Evolutionary conservation across 108 stramenopile genomes (phyloP).

Genomic region (Cyclotella cryptica): DNA sequence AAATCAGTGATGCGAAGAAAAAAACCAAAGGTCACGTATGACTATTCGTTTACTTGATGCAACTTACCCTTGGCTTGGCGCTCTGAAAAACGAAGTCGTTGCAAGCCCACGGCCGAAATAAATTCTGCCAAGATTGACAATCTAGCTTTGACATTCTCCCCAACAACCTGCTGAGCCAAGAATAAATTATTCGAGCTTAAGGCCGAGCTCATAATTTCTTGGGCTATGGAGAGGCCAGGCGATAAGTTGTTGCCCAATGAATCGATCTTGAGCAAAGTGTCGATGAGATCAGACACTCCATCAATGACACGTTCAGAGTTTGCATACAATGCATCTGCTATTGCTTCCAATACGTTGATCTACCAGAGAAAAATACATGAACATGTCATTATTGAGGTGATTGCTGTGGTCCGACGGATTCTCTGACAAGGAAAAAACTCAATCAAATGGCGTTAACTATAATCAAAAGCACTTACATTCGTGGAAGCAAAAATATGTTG

Average conservation of each 20-base stretch:
- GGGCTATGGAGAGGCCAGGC: slow-evolving; percentile 42
- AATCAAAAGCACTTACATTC: slow-evolving; percentile 13
- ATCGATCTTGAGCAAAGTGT: slow-evolving; percentile 50
- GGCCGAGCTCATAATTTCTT: slow-evolving; percentile 26
- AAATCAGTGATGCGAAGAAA: too few species aligned
- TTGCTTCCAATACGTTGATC: slow-evolving; percentile 69
- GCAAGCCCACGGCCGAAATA: slow-evolving; percentile 69
- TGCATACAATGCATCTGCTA: slow-evolving; percentile 79
- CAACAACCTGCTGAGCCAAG: slow-evolving; percentile 33
- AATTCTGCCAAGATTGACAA: slow-evolving; percentile 63
- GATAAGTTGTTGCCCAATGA: slow-evolving; percentile 26
- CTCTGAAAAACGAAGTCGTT: slow-evolving; percentile 76
- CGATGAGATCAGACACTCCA: slow-evolving; percentile 77
- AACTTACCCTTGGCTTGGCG: slow-evolving; percentile 58
- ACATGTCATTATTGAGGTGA: not conserved
- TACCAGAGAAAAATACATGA: slow-evolving; percentile 18
- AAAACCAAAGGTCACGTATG: too few species aligned
- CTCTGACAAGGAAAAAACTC: too few species aligned
- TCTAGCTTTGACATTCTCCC: slow-evolving; percentile 65
- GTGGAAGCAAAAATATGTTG: slow-evolving; percentile 26
- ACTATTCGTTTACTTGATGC: too few species aligned
- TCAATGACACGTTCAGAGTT: slow-evolving; percentile 68
- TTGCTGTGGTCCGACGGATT: too few species aligned
- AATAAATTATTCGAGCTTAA: slow-evolving; percentile 17
- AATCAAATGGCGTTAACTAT: too few species aligned